Evolutionary conservation across 306 rosid genomes (phyloP), one percentile per base, ranked within the genome.

Genomic region (Inga oerstediana): DNA sequence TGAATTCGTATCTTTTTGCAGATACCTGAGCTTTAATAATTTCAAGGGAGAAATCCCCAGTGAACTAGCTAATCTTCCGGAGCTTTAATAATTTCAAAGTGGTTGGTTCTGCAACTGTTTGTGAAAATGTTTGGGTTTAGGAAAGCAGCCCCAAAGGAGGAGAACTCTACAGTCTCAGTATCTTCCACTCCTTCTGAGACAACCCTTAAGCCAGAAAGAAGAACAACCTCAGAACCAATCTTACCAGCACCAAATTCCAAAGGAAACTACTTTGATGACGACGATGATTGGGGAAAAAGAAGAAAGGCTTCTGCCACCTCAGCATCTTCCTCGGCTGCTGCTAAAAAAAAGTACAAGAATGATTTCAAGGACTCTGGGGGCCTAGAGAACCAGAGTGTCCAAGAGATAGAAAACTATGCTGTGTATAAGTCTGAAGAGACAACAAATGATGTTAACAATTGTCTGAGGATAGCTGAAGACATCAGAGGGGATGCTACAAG

Each of bases 41-140:
- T 97, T 97, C 87, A 97, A 97, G 83, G 97, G 99, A 48, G 99
- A 94, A 90, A 94, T 97, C 71, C 99, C 99, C 8, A 92, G 72
- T 90, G 99, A 97, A 75, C 91, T 97, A 73, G 98, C 99, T 48
- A 90, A 92, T 86, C 98, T 97, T 81, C 97, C 95, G 0, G 94
- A 86, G 76, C 99, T 97, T 86, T 27, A 27, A 27, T 27, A 27
- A 27, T 27, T 27, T 27, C 30, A 12, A 49, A 45, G 76, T 54
- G 8, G 14, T n/a, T 10, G 12, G 24, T 39, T 69, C 27, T 69
- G 74, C 19, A 27, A 54, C 69, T 15, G 70, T 71, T 66, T 39
- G 75, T 19, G 49, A 86, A 87, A 72, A 89, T 87, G 96, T 92
- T 90, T 75, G 94, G 99, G 77, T 94, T 88, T 64, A 77, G 70